Conservation (phyloP, 768 basidiomycete genomes). For the Leccinum subtestaceum region DNA sequence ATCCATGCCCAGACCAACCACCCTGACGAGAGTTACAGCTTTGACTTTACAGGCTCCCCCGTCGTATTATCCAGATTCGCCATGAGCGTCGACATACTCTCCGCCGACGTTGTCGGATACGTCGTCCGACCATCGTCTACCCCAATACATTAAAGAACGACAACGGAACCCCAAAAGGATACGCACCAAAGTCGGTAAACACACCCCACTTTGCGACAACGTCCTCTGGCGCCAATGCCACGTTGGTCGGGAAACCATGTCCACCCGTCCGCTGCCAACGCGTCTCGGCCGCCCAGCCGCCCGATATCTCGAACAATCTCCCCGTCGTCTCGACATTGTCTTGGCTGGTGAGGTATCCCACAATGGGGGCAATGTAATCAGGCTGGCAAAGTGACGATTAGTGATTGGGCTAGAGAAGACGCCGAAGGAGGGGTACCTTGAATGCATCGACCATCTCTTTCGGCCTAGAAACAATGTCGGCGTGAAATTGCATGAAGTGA, state of each 20-base stretch:
- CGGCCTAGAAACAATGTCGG: slow-evolving; percentile 43
- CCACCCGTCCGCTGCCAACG: slow-evolving; percentile 93
- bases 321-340: slow-evolving; percentile 75
- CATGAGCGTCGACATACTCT: slow-evolving; percentile 76
- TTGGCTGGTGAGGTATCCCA: slow-evolving; percentile 84
- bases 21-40: slow-evolving; percentile 37
- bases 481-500: no score
- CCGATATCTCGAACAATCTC: slow-evolving; percentile 79
- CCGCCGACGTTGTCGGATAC: slow-evolving; percentile 69
- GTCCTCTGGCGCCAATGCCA: slow-evolving; percentile 74
- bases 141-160: background rate
- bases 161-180: background rate
- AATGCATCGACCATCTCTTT: slow-evolving; percentile 87
- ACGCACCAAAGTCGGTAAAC: slow-evolving; percentile 81
- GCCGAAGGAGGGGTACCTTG: slow-evolving; percentile 48
- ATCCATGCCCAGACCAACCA: no score
- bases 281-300: slow-evolving; percentile 90
- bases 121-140: slow-evolving; percentile 80
- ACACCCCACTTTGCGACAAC: slow-evolving; percentile 74
- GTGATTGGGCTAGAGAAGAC: background rate
- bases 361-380: slow-evolving; percentile 88
- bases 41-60: slow-evolving; percentile 43
- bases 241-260: slow-evolving; percentile 80
- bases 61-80: slow-evolving; percentile 49
- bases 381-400: slow-evolving; percentile 45